Conservation (phyloP, 306 rosid genomes). For the Pyrus bretschneideri region DNA sequence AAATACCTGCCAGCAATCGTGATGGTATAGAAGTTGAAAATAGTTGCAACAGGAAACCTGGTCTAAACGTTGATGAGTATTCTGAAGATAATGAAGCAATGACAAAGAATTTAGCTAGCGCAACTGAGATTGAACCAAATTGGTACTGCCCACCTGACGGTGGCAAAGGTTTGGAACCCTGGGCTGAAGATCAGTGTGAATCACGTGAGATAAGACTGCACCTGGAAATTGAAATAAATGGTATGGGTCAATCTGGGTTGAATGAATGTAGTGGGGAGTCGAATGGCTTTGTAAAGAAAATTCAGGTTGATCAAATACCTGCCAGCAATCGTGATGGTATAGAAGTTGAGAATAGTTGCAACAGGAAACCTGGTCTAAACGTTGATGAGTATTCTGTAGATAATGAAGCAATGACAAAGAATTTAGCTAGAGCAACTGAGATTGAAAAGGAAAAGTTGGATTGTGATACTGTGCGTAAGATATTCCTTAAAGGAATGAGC, state of each 20-base stretch:
- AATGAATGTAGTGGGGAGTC: conserved; percentile 81
- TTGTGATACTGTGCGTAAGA: conserved; percentile 42
- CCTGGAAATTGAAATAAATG: conserved; percentile 77
- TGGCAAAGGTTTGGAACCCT: conserved; percentile 19
- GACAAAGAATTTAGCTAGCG: background rate
- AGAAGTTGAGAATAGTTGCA: conserved; percentile 60
- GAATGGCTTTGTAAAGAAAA: conserved; percentile 38
- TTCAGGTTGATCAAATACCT: conserved; percentile 35
- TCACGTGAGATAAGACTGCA: conserved; percentile 57
- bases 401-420: conserved; percentile 23
- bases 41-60: conserved; percentile 38
- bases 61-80: conserved; percentile 32
- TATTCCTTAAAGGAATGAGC: conserved; percentile 54
- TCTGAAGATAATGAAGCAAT: conserved; percentile 22
- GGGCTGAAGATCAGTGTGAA: conserved; percentile 28
- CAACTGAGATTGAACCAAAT: conserved; percentile 1
- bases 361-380: conserved; percentile 23
- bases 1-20: conserved; percentile 25
- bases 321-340: conserved; percentile 23
- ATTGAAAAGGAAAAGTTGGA: conserved; percentile 33
- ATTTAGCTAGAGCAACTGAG: conserved; percentile 27
- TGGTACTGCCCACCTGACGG: conserved; percentile 13
- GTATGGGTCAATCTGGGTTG: conserved; percentile 33
- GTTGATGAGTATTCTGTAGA: conserved; percentile 32
- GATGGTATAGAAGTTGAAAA: conserved; percentile 49